A percentile compares a stretch with the other conserved stretches of the same genome.
phyloP scores from a whole-genome alignment of 2,329 filamentous ascomycete species.

The Calonectria hawksworthii region DNA sequence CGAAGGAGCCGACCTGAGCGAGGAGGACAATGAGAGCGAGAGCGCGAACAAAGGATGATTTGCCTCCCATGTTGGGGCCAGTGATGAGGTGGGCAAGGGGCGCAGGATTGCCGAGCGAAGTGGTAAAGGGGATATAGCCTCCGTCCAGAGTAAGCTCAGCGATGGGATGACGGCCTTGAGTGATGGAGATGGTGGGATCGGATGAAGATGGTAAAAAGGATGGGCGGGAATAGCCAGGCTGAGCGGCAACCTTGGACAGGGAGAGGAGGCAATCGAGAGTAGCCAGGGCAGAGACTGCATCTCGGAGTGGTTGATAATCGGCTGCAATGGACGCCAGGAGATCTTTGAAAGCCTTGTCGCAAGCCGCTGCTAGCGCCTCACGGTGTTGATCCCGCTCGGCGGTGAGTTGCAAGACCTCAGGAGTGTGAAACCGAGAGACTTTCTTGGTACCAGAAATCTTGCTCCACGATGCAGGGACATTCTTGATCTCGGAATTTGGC shows the following conservation, averaged over 20 bases:
- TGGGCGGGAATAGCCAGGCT: slow-evolving; percentile 91
- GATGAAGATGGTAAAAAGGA: slow-evolving; percentile 72
- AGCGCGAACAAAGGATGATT: slow-evolving; percentile 96
- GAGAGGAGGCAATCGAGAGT: slow-evolving; percentile 92
- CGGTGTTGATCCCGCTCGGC: slow-evolving; percentile 94
- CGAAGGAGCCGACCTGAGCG: slow-evolving; percentile 94
- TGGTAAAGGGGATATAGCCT: slow-evolving; percentile 92
- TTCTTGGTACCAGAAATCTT: slow-evolving; percentile 97
- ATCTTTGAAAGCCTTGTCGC: slow-evolving; percentile 83
- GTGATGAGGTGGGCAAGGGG: slow-evolving; percentile 89
- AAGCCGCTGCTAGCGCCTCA: slow-evolving; percentile 91
- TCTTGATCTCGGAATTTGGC: slow-evolving; percentile 83
- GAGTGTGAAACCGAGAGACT: slow-evolving; percentile 92
- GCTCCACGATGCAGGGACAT: slow-evolving; percentile 92
- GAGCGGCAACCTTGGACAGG: slow-evolving; percentile 84
- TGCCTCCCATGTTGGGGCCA: slow-evolving; percentile 98
- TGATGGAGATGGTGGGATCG: slow-evolving; percentile 73
- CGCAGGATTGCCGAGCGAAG: slow-evolving; percentile 75
- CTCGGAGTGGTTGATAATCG: slow-evolving; percentile 91
- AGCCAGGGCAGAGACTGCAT: slow-evolving; percentile 87
- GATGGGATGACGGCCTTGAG: slow-evolving; percentile 89
- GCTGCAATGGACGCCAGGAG: slow-evolving; percentile 81
- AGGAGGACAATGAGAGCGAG: slow-evolving; percentile 93
- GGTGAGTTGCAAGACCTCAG: slow-evolving; percentile 86
- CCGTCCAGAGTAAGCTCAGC: slow-evolving; percentile 91